These are phyloP conservation scores for Hericium erinaceus DNA, from an alignment of 768 basidiomycete genomes.

Conservation along the genomic window DNA sequence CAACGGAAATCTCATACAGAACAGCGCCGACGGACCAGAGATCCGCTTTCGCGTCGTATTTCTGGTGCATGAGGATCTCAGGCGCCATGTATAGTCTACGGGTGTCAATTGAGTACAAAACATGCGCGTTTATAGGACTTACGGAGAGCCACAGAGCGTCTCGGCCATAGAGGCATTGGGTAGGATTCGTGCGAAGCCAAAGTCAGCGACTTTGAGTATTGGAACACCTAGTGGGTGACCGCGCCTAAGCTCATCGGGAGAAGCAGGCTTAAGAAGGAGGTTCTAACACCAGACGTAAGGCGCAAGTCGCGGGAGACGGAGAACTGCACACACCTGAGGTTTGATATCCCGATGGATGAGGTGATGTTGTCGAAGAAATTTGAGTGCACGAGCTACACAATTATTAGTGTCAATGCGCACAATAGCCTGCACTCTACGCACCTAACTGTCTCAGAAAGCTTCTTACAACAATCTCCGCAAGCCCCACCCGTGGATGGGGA, in stretches of 20 bases:
- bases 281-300: slow-evolving; percentile 34
- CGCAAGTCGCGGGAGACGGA: background rate
- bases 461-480: slow-evolving; percentile 84
- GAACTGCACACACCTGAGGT: slow-evolving; percentile 42
- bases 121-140: slow-evolving; percentile 20
- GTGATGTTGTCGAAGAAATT: slow-evolving; percentile 81
- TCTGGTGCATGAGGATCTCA: slow-evolving; percentile 93
- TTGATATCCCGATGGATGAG: slow-evolving; percentile 97
- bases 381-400: slow-evolving; percentile 76
- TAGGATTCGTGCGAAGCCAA: slow-evolving; percentile 91
- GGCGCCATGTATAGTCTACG: slow-evolving; percentile 95
- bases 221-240: slow-evolving; percentile 92
- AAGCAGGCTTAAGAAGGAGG: slow-evolving; percentile 77
- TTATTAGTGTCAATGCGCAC: background rate
- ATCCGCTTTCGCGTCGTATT: slow-evolving; percentile 96
- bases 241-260: slow-evolving; percentile 66
- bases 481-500: slow-evolving; percentile 81
- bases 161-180: slow-evolving; percentile 94
- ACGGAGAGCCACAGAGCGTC: slow-evolving; percentile 96
- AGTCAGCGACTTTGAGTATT: slow-evolving; percentile 94
- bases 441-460: slow-evolving; percentile 90
- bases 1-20: slow-evolving; percentile 90
- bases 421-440: slow-evolving; percentile 23
- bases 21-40: slow-evolving; percentile 98
- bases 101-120: background rate